phyloP scores from a whole-genome alignment of 1,139 yeast genomes.

The Waltiozyma sp. region DNA sequence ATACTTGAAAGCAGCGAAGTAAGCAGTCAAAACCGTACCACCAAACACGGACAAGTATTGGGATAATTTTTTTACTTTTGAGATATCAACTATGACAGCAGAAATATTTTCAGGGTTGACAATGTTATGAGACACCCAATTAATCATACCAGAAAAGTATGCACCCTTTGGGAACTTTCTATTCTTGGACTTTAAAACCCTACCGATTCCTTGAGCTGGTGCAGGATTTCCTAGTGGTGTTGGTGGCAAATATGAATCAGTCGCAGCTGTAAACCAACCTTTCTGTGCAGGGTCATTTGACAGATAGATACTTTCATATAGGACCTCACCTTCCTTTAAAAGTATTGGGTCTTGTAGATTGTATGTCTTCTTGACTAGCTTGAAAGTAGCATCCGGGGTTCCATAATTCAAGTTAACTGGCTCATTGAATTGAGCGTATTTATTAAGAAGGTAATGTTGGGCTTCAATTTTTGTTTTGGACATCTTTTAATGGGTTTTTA shows the following conservation, averaged over 20 bases:
- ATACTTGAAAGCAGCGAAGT: conserved; percentile 38
- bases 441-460: conserved; percentile 22
- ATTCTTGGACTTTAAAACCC: conserved; percentile 35
- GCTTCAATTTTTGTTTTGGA: conserved; percentile 8
- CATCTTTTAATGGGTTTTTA: too few relatives aligned
- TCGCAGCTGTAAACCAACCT: conserved; percentile 40
- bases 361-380: conserved; percentile 19
- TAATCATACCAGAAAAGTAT: conserved; percentile 24
- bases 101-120: conserved; percentile 8
- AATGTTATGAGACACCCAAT: conserved; percentile 34
- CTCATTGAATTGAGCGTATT: conserved; percentile 16
- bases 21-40: conserved; percentile 53
- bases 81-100: conserved; percentile 20
- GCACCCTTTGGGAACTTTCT: conserved; percentile 33
- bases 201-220: conserved; percentile 39
- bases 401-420: conserved; percentile 22
- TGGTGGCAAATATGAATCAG: conserved; percentile 38
- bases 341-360: conserved; percentile 15
- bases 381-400: conserved; percentile 28
- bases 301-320: conserved; percentile 36
- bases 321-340: conserved; percentile 33
- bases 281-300: conserved; percentile 64
- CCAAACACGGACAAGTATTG: conserved; percentile 42
- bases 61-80: conserved; percentile 25
- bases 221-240: conserved; percentile 36